These are phyloP conservation scores for Candida fluviatilis DNA, from an alignment of 805 yeast genomes.

Conservation along the genomic window DNA sequence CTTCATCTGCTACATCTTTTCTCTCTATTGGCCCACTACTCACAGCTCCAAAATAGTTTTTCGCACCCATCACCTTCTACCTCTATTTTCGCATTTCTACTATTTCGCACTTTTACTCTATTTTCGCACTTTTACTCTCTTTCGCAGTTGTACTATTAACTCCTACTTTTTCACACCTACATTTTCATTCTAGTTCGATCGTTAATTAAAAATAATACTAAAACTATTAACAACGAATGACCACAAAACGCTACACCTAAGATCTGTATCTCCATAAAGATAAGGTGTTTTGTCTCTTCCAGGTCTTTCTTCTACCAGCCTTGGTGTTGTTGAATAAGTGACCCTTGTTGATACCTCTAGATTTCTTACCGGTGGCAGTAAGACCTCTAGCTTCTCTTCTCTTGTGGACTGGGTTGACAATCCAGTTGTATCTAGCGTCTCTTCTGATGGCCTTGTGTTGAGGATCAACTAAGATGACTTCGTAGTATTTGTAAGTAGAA, in stretches of 20 bases:
- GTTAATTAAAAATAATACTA: constrained; percentile 4
- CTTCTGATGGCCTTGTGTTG: constrained; percentile 98
- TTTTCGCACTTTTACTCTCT: too few species aligned
- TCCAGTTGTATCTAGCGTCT: constrained; percentile 99
- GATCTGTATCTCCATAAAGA: constrained; percentile 99
- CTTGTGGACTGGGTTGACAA: constrained; percentile 99
- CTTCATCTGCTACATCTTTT: too few species aligned
- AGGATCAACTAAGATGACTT: constrained; percentile 97
- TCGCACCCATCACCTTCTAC: too few species aligned
- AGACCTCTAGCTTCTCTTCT: constrained; percentile 99
- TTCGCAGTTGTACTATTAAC: too few species aligned
- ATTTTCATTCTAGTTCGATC: too few species aligned
- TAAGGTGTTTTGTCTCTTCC: constrained; percentile 99
- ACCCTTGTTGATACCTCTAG: constrained; percentile 99
- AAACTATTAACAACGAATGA: constrained; percentile 1
- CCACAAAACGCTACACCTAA: constrained; percentile 27
- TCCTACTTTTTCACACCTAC: too few species aligned
- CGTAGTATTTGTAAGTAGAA: constrained; percentile 98
- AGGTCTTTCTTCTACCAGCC: constrained; percentile 99
- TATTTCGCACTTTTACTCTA: too few species aligned
- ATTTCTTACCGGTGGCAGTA: constrained; percentile 96
- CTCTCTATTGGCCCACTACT: too few species aligned
- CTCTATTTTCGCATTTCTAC: too few species aligned
- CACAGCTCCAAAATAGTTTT: too few species aligned
- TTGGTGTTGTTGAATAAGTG: constrained; percentile 97